Evolutionary conservation across 1,284 basidiomycete species (phyloP).

Genomic region (Crucibulum parvulum): DNA sequence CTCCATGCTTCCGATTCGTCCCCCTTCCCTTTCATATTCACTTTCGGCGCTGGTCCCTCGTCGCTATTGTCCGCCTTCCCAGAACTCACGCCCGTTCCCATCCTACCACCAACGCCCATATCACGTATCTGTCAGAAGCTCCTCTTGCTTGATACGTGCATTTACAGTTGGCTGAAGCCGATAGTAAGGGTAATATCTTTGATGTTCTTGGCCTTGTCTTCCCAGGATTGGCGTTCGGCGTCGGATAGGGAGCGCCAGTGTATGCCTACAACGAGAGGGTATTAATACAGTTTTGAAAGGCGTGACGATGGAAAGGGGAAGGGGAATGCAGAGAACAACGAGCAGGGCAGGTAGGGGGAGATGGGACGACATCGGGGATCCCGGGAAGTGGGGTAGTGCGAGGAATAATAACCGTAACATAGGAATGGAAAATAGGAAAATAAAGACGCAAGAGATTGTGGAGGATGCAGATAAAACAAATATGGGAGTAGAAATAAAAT

Average conservation of each 20-base stretch:
- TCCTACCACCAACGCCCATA: conserved; percentile 39
- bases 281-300: too few relatives aligned
- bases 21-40: conserved; percentile 39
- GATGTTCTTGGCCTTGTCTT: conserved; percentile 81
- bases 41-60: conserved; percentile 5
- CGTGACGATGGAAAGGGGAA: not conserved
- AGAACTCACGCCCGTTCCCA: not conserved
- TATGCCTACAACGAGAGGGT: conserved; percentile 21
- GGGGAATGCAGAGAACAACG: not conserved
- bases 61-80: conserved; percentile 11
- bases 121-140: conserved; percentile 23
- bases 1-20: not conserved
- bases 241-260: conserved; percentile 39
- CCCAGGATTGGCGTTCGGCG: conserved; percentile 73
- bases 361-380: too few relatives aligned
- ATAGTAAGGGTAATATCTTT: conserved; percentile 79
- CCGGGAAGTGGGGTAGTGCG: too few relatives aligned
- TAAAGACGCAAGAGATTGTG: too few relatives aligned
- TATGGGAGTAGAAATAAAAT: too few relatives aligned
- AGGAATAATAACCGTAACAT: too few relatives aligned
- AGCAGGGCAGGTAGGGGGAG: not conserved
- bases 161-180: conserved; percentile 71
- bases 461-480: too few relatives aligned
- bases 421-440: too few relatives aligned
- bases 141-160: conserved; percentile 51